Evolutionary conservation across 2,329 filamentous ascomycete genomes (phyloP).

Genomic region (Colletotrichum gloeosporioides): DNA sequence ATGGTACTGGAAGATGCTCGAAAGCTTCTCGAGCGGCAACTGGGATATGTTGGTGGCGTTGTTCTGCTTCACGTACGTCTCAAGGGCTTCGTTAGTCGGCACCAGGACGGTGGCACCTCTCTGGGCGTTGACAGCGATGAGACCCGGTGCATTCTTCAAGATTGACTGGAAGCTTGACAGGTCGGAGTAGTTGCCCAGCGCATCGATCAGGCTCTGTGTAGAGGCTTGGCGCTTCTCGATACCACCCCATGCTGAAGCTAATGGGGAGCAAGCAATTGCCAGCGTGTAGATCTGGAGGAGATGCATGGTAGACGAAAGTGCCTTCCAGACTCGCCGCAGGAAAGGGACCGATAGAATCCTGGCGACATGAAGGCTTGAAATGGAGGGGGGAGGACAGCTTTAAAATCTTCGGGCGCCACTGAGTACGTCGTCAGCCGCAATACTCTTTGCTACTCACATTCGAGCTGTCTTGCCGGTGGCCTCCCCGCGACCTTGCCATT

Average conservation of each 20-base stretch:
- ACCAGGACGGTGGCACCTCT: conserved; percentile 14
- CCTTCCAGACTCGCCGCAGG: too few relatives aligned
- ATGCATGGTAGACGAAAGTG: background rate
- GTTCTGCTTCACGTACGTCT: background rate
- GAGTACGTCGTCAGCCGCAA: background rate
- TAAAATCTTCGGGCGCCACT: background rate
- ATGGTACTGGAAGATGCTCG: conserved; percentile 40
- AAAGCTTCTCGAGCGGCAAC: conserved; percentile 35
- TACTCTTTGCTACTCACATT: background rate
- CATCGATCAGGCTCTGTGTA: background rate
- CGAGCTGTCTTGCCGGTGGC: background rate
- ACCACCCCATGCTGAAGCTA: background rate
- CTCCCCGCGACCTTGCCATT: background rate
- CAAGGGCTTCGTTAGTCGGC: conserved; percentile 13
- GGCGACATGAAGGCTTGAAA: background rate
- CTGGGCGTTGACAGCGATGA: background rate
- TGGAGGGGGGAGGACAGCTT: background rate
- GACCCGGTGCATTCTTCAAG: background rate
- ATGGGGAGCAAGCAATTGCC: background rate
- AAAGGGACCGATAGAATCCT: background rate
- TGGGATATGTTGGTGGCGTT: conserved; percentile 33
- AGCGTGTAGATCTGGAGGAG: background rate
- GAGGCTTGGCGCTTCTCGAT: background rate
- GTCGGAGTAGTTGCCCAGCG: background rate
- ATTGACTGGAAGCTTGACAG: conserved; percentile 13